These are phyloP conservation scores for Aspergillus sp. DNA, from an alignment of 2,329 filamentous ascomycete species.

Conservation along the genomic window DNA sequence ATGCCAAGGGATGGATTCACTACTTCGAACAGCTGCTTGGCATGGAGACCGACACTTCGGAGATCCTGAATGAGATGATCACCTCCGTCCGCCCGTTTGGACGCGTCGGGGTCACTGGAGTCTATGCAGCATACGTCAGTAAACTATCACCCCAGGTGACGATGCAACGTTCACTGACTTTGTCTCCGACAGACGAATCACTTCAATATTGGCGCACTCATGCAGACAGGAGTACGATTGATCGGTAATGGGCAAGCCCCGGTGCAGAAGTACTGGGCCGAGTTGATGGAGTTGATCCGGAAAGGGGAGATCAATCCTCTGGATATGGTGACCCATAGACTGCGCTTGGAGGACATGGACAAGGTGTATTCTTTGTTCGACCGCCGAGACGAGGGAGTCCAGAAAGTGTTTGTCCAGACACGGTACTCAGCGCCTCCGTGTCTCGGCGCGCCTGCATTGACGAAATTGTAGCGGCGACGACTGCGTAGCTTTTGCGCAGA, in stretches of 20 bases:
- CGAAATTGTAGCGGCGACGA: conserved; percentile 11
- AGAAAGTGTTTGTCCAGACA: conserved; percentile 73
- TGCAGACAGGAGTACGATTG: conserved; percentile 81
- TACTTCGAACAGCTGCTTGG: conserved; percentile 61
- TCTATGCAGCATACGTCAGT: conserved; percentile 59
- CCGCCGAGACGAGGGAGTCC: conserved; percentile 58
- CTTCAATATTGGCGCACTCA: conserved; percentile 78
- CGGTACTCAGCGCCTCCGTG: conserved; percentile 54
- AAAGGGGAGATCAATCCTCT: conserved; percentile 68
- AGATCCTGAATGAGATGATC: conserved; percentile 55
- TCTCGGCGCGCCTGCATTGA: conserved; percentile 51
- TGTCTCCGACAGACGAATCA: conserved; percentile 61
- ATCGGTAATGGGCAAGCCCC: conserved; percentile 69
- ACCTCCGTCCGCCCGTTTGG: conserved; percentile 55
- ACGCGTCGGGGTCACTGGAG: conserved; percentile 72
- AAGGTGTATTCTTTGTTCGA: conserved; percentile 65
- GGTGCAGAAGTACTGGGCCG: conserved; percentile 80
- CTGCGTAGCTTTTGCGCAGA: too few species aligned
- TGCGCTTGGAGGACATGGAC: conserved; percentile 69
- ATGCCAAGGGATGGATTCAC: conserved; percentile 61
- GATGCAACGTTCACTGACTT: neutral
- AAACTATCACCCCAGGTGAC: neutral
- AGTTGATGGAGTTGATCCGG: conserved; percentile 67
- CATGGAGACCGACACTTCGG: conserved; percentile 79
- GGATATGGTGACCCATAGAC: conserved; percentile 78